Percentiles rank a stretch among this genome's conserved stretches.
These are phyloP conservation scores for Zostera marina DNA, from an alignment of 116 monocot genomes.

Conservation along the genomic window DNA sequence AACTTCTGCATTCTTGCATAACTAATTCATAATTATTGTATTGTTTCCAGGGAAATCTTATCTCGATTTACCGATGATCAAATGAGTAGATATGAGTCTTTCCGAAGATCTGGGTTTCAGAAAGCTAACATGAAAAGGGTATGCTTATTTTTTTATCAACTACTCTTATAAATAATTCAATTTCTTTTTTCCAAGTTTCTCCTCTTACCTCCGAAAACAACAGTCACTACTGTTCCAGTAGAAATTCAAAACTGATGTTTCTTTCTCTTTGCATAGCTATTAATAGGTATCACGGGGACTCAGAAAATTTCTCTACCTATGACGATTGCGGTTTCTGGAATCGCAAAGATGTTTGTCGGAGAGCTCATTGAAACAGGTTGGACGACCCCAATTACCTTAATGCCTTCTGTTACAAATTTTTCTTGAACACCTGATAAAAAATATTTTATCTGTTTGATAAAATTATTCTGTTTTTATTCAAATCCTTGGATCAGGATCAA, in stretches of 20 bases:
- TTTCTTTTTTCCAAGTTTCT: neutral
- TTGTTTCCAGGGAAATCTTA: slow-evolving; percentile 43
- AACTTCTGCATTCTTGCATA: no score
- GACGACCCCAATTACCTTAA: no score
- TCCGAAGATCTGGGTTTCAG: slow-evolving; percentile 86
- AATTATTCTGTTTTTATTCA: no score
- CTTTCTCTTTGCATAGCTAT: slow-evolving; percentile 25
- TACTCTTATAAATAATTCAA: neutral
- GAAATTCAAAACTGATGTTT: neutral
- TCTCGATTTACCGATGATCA: slow-evolving; percentile 73
- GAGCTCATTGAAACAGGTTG: slow-evolving; percentile 89
- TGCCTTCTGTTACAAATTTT: no score
- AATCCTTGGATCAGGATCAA: no score
- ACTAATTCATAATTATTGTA: no score
- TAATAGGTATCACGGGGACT: slow-evolving; percentile 53
- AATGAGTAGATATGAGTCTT: slow-evolving; percentile 94
- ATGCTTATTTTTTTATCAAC: neutral
- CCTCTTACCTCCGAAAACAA: neutral
- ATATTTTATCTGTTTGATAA: no score
- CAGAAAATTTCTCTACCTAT: slow-evolving; percentile 76
- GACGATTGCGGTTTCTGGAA: slow-evolving; percentile 80
- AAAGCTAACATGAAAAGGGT: slow-evolving; percentile 86
- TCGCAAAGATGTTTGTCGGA: slow-evolving; percentile 96
- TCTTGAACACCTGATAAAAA: no score
- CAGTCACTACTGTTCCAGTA: neutral